These are phyloP conservation scores for Fusarium abutilonis DNA, from an alignment of 2,329 filamentous ascomycete species.

Conservation along the genomic window DNA sequence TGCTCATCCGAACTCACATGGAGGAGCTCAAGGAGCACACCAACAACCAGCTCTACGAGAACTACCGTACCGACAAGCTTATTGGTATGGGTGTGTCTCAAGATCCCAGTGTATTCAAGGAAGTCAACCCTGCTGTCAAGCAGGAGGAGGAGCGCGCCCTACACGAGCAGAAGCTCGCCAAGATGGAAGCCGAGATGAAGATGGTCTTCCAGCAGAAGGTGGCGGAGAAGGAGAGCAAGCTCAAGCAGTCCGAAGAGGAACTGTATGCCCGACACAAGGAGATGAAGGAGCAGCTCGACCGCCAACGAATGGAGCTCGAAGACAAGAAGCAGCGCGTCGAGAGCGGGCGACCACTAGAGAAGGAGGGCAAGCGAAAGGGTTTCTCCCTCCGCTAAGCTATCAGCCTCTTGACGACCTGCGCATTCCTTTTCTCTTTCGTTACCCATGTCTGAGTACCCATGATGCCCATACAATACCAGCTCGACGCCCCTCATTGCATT, in stretches of 20 bases:
- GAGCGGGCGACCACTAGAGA: constrained; percentile 93
- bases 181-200: constrained; percentile 99
- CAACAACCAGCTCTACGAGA: constrained; percentile 98
- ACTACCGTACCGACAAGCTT: constrained; percentile 99
- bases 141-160: constrained; percentile 98
- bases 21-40: constrained; percentile 99
- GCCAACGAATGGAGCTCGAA: constrained; percentile 92
- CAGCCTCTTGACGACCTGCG: constrained; percentile 37
- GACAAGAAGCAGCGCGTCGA: constrained; percentile 98
- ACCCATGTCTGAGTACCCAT: constrained; percentile 67
- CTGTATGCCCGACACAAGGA: constrained; percentile 97
- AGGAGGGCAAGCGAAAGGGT: constrained; percentile 98
- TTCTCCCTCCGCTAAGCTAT: constrained; percentile 90
- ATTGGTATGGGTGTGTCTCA: constrained; percentile 98
- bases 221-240: constrained; percentile 98
- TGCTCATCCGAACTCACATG: constrained; percentile 99
- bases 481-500: constrained; percentile 63
- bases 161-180: constrained; percentile 99
- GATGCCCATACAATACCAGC: constrained; percentile 69
- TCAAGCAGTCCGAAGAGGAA: constrained; percentile 99
- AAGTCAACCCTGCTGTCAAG: constrained; percentile 99
- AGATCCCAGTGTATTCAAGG: constrained; percentile 99
- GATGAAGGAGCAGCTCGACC: constrained; percentile 99
- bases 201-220: constrained; percentile 99
- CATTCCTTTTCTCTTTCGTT: constrained; percentile 52